Base-by-base conservation (phyloP, 768 basidiomycete genomes). In the Hygrocybe punicea region DNA sequence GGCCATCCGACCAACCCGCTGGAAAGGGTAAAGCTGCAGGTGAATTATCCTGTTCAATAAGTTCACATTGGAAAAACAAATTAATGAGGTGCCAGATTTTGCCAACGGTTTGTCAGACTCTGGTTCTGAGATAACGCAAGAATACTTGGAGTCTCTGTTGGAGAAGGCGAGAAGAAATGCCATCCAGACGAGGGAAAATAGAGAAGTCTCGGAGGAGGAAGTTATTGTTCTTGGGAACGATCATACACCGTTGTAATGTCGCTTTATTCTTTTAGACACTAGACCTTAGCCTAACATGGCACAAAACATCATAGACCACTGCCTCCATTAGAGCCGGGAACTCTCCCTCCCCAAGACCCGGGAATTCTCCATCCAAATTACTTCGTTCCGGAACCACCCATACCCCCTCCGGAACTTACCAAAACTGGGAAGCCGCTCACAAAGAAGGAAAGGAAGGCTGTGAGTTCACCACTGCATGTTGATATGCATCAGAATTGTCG, bases 391-490 rank as follows among this genome's bases (percentile, higher is more conserved):
- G 78, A 81, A 29, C 82, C 85, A 4, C 89, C 88, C 35, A 69
- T 80, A 51, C 83, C 82, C 16, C 84, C 85, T 14, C 80, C 82
- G 11, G 81, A 84, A 58, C 69, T 85, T 3, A 78, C 79, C 44
- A 82, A 81, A 56, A 76, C 78, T 36, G 87, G 88, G 45, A 84
- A 84, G 67, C 79, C 81, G 7, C 69, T 91, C 44, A 92, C 87
- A 13, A 91, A 84, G 67, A 87, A 79, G 61, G 78, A 90, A 68
- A 80, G 77, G 70, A 90, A 86, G 71, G 85, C 82, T 60, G 90
- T 91, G 62, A 45, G 79, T 47, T 64, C 19, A 53, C 7, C 10
- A 13, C 42, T 60, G 56, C 3, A 29, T 8, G 34, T 46, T 17
- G 13, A 50, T 33, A 10, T 21, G n/a, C 17, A 34, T 58, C 51